phyloP scores from a whole-genome alignment of 2,329 filamentous ascomycete species.

The Diplodia scrobiculata region DNA sequence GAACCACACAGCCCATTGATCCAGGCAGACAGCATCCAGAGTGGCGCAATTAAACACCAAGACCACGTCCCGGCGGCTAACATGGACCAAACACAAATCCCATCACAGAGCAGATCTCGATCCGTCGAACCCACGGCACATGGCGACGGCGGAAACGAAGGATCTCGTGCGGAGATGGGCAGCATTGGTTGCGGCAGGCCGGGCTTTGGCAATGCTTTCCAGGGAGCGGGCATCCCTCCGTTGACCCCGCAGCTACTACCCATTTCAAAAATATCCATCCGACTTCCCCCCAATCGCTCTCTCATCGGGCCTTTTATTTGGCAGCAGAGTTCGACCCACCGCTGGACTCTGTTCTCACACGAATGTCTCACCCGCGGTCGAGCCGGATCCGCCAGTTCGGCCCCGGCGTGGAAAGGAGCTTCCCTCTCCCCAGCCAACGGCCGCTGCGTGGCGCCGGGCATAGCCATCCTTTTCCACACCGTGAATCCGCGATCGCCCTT shows the following conservation, averaged over 20 bases:
- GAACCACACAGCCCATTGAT: no score
- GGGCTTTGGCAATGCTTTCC: not conserved
- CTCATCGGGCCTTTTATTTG: not conserved
- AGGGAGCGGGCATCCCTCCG: conserved; percentile 8
- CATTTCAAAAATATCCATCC: not conserved
- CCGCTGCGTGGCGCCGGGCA: no score
- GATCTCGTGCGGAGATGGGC: not conserved
- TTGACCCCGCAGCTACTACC: conserved; percentile 8
- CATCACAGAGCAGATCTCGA: not conserved
- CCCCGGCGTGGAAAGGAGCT: no score
- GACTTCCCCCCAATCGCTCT: not conserved
- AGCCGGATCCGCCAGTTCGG: no score
- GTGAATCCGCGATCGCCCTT: no score
- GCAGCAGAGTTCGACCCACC: no score
- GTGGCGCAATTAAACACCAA: not conserved
- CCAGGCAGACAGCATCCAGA: not conserved
- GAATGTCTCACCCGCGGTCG: no score
- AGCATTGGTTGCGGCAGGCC: not conserved
- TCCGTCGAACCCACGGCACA: not conserved
- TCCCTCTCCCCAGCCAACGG: no score
- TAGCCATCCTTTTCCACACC: no score
- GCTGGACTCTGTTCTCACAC: no score
- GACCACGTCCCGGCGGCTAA: not conserved
- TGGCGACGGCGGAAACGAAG: not conserved
- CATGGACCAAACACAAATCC: not conserved